Evolutionary conservation across 225 moss, liverwort and hornwort species (phyloP), one percentile per base, ranked within the genome.

Genomic region (Anthoceros angustus): DNA sequence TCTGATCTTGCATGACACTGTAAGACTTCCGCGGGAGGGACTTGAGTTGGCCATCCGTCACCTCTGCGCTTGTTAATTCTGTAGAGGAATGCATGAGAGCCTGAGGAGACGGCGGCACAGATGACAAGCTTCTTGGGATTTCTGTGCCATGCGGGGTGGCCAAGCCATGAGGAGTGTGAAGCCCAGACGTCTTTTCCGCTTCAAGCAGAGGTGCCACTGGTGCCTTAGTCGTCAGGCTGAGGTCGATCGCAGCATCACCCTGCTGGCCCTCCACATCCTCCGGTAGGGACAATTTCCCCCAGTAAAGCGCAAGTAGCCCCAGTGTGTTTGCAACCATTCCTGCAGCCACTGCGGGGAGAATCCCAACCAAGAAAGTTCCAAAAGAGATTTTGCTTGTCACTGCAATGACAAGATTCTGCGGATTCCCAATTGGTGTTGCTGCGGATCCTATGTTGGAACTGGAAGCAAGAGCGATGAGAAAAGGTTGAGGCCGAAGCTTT

Each of bases 401-500:
- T 26, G 95, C 95, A 62, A 95, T 95, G 0, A 95, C 91, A 6
- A 95, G 82, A 62, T 95, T 95, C 62, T 95, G 95, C 4, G 95
- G 95, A 39, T 95, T 95, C 40, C 91, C 95, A 65, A 95, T 95
- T 0, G 86, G 76, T 6, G 95, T 91, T 3, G 76, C 82, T 0
- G 95, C 82, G 0, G 95, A 95, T 66, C 95, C 91, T 41, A 95
- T 95, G 68, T 95, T 95, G 62, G 95, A 71, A 72, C 91, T 95
- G 41, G 82, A 71, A 40, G 91, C 82, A 42, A 95, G 76, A 39
- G 91, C 95, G 15, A 95, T 41, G 26, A 95, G 82, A 67, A 86
- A 91, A 2, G 91, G 95, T 40, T 80, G 67, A 8, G 82, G 68
- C 15, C 72, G 73, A 10, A 86, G 80, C 2, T 73, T 79, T 39